These are phyloP conservation scores for Sextonia rubra DNA, from an alignment of 164 flowering plant genomes.

Conservation along the genomic window DNA sequence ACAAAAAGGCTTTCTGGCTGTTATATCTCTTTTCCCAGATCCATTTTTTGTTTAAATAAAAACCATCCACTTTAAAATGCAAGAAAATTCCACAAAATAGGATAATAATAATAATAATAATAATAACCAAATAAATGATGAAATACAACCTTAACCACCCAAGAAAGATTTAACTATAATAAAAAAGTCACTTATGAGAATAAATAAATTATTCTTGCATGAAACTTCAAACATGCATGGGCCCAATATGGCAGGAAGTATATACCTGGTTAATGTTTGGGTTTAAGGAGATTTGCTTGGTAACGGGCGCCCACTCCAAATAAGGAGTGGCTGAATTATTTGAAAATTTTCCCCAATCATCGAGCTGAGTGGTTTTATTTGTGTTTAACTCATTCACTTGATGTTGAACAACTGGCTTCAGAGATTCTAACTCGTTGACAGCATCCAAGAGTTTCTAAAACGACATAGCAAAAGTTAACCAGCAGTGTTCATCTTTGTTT, in stretches of 20 bases:
- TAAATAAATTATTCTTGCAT: not conserved
- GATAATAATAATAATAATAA: not conserved
- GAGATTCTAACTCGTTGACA: constrained; percentile 68
- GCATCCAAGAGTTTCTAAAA: constrained; percentile 60
- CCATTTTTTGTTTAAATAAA: too few relatives aligned
- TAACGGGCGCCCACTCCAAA: constrained; percentile 29
- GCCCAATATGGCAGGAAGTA: not conserved
- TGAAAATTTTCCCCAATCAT: constrained; percentile 25
- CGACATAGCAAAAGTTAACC: constrained; percentile 5
- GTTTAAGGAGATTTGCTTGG: constrained; percentile 22
- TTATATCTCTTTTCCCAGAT: too few relatives aligned
- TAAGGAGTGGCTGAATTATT: constrained; percentile 23
- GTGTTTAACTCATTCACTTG: constrained; percentile 51
- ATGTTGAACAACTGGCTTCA: constrained; percentile 61
- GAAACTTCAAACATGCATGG: not conserved
- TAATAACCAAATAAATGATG: too few relatives aligned
- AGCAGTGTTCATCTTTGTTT: not conserved
- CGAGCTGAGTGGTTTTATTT: constrained; percentile 29
- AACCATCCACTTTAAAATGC: too few relatives aligned
- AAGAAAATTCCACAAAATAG: not conserved
- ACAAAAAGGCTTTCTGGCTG: not conserved
- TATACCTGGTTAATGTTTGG: constrained; percentile 40
- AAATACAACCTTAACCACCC: not conserved
- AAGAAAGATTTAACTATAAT: not conserved
- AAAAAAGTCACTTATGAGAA: not conserved